Percentiles rank a stretch among this genome's conserved stretches.
Conservation (phyloP, 2,329 filamentous ascomycete species). For the Sporothrix luriei region DNA sequence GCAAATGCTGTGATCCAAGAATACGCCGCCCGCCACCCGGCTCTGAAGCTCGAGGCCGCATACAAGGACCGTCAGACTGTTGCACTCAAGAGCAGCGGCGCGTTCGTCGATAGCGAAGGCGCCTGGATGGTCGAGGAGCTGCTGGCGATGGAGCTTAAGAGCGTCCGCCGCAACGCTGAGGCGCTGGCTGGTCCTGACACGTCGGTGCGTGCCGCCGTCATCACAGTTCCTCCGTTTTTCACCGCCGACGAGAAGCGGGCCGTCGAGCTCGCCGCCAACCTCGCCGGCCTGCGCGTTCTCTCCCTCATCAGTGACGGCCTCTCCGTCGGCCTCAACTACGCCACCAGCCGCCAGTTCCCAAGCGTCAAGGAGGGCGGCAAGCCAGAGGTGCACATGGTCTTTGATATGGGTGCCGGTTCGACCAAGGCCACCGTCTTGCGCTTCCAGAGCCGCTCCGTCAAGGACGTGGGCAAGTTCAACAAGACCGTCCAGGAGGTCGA, state of each 20-base stretch:
- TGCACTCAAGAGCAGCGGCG: slow-evolving; percentile 74
- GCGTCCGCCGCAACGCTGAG: slow-evolving; percentile 87
- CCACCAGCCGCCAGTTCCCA: slow-evolving; percentile 86
- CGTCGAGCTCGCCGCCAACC: slow-evolving; percentile 77
- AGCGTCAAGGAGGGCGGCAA: slow-evolving; percentile 78
- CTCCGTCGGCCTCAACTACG: slow-evolving; percentile 93
- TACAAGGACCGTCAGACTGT: slow-evolving; percentile 65
- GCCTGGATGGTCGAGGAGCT: slow-evolving; percentile 85
- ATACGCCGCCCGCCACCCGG: slow-evolving; percentile 77
- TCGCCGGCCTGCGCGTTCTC: slow-evolving; percentile 85
- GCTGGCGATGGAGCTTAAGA: slow-evolving; percentile 93
- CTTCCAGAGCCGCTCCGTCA: slow-evolving; percentile 86
- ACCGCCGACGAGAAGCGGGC: slow-evolving; percentile 88
- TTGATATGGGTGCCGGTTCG: slow-evolving; percentile 96
- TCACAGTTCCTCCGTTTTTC: slow-evolving; percentile 89
- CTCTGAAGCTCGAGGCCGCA: slow-evolving; percentile 66
- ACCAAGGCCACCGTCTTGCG: slow-evolving; percentile 86
- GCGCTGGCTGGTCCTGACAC: slow-evolving; percentile 73
- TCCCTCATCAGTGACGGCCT: slow-evolving; percentile 85
- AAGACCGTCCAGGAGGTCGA: slow-evolving; percentile 97
- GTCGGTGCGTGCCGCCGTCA: slow-evolving; percentile 76
- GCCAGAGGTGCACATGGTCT: slow-evolving; percentile 89
- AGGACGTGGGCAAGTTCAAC: slow-evolving; percentile 90
- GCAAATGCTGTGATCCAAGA: slow-evolving; percentile 60
- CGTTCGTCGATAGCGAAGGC: slow-evolving; percentile 63